These are phyloP conservation scores for Arachnomyces sp. DNA, from an alignment of 2,329 filamentous ascomycete species.

Conservation along the genomic window DNA sequence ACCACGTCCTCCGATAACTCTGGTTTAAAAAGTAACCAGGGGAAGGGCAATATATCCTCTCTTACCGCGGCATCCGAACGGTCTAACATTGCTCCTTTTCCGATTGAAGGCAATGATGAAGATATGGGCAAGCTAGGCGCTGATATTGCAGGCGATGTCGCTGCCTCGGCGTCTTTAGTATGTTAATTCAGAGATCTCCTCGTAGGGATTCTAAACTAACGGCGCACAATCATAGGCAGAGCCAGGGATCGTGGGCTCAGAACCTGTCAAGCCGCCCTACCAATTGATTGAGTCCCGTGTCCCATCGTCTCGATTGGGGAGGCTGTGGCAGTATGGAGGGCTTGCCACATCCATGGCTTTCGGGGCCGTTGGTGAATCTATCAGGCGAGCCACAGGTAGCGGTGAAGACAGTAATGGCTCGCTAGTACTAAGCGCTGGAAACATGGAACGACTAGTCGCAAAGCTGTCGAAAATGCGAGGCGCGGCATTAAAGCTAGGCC, in stretches of 20 bases:
- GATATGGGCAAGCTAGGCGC: constrained; percentile 42
- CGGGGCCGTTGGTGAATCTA: constrained; percentile 76
- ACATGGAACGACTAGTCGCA: constrained; percentile 86
- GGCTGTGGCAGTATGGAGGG: constrained; percentile 91
- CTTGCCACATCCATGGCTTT: constrained; percentile 93
- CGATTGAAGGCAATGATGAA: constrained; percentile 18
- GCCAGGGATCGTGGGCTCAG: too few relatives aligned
- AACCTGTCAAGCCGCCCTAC: constrained; percentile 39
- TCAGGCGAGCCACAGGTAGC: constrained; percentile 71
- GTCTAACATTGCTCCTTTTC: too few relatives aligned
- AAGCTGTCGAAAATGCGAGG: constrained; percentile 95
- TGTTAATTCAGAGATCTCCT: constrained; percentile 13
- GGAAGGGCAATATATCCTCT: too few relatives aligned
- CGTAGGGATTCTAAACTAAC: too few relatives aligned
- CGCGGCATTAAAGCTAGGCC: constrained; percentile 90
- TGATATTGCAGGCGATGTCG: constrained; percentile 38
- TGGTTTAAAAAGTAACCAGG: too few relatives aligned
- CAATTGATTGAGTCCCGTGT: constrained; percentile 82
- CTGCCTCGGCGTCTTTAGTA: constrained; percentile 6
- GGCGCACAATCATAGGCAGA: too few relatives aligned
- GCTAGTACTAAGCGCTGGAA: constrained; percentile 76
- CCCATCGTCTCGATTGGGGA: constrained; percentile 75
- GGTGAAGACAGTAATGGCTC: constrained; percentile 51
- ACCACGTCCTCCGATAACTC: too few relatives aligned
- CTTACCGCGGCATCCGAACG: too few relatives aligned